A percentile compares a stretch with the other conserved stretches of the same genome.
phyloP scores from a whole-genome alignment of 345 rosid genomes.

The Arabis alpina region DNA sequence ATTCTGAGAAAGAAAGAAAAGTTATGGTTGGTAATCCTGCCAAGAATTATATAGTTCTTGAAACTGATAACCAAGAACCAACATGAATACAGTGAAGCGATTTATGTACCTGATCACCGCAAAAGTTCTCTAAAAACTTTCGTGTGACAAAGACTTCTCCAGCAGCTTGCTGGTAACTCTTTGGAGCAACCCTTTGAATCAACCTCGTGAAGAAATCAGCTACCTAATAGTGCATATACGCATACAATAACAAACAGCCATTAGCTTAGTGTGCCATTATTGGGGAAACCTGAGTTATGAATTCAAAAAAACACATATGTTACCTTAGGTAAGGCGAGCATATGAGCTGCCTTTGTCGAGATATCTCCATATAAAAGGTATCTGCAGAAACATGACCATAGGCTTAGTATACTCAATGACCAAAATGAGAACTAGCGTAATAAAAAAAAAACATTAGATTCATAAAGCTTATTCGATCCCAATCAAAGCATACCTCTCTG shows the following conservation, averaged over 20 bases:
- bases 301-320: conserved; percentile 19
- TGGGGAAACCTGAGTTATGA: conserved; percentile 5
- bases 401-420: not conserved
- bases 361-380: conserved; percentile 92
- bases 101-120: conserved; percentile 84
- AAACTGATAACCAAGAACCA: not conserved
- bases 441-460: not conserved
- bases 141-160: conserved; percentile 85
- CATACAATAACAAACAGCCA: not conserved
- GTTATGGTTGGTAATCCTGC: not conserved
- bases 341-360: conserved; percentile 82
- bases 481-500: conserved; percentile 71
- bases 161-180: conserved; percentile 93
- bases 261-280: conserved; percentile 3
- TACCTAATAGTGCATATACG: conserved; percentile 56
- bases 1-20: not conserved
- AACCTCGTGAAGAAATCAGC: conserved; percentile 83
- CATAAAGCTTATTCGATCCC: not conserved
- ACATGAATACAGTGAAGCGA: not conserved
- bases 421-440: conserved; percentile 3
- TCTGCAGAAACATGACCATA: conserved; percentile 45
- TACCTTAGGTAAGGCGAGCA: conserved; percentile 91
- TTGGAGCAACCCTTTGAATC: conserved; percentile 93
- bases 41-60: not conserved
- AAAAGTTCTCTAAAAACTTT: conserved; percentile 91